phyloP scores from a whole-genome alignment of 441 rosid species.

The Aleurites moluccanus region DNA sequence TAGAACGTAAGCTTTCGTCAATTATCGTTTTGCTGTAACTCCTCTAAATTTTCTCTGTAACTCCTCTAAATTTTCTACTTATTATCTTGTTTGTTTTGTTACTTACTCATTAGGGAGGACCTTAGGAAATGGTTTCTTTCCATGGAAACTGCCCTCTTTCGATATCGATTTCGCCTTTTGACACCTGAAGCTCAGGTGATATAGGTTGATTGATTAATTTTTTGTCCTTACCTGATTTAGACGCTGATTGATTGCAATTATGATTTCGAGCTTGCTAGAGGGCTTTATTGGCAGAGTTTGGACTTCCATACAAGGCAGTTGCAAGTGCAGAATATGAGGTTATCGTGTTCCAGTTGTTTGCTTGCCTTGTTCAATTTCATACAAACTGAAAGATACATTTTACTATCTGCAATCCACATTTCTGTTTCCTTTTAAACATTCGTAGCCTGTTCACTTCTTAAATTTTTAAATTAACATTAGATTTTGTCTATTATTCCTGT shows the following conservation, averaged over 20 bases:
- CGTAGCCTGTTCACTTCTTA: not conserved
- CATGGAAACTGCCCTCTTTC: slow-evolving; percentile 81
- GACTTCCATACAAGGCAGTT: slow-evolving; percentile 71
- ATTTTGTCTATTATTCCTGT: not conserved
- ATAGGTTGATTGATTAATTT: not conserved
- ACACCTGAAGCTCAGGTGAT: slow-evolving; percentile 75
- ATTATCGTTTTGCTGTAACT: not conserved
- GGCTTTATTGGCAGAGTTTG: slow-evolving; percentile 61
- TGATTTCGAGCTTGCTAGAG: slow-evolving; percentile 40
- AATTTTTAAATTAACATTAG: not conserved
- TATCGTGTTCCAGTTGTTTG: too few relatives aligned
- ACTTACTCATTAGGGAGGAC: slow-evolving; percentile 60
- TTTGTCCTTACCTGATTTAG: not conserved
- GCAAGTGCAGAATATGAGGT: slow-evolving; percentile 81
- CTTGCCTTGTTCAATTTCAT: too few relatives aligned
- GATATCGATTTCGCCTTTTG: slow-evolving; percentile 62
- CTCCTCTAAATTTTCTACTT: not conserved
- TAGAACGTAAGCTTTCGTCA: slow-evolving; percentile 60
- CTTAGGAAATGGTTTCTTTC: slow-evolving; percentile 94
- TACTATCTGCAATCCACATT: not conserved
- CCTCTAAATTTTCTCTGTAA: too few relatives aligned
- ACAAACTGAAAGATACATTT: slow-evolving; percentile 1
- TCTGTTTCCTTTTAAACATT: not conserved
- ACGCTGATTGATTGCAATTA: slow-evolving; percentile 7
- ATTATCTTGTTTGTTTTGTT: not conserved